Percentiles rank a stretch among this genome's conserved stretches.
phyloP scores from a whole-genome alignment of 257 asterid genomes.

The Gentiana straminea region DNA sequence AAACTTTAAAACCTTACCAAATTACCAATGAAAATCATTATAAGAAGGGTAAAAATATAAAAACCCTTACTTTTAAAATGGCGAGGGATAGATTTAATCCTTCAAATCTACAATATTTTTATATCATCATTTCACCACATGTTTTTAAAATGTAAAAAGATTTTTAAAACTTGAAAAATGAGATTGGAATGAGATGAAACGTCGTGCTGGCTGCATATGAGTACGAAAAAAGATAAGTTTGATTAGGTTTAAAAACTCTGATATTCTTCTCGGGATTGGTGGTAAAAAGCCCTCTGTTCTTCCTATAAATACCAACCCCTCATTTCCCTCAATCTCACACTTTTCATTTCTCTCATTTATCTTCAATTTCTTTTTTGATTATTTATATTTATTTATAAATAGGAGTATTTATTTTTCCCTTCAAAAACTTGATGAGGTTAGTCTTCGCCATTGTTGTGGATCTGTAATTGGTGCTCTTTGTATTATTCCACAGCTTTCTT shows the following conservation, averaged over 20 bases:
- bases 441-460: too few species aligned
- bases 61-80: too few species aligned
- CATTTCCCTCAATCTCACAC: constrained; percentile 27
- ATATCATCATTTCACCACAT: too few species aligned
- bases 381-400: too few species aligned
- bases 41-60: too few species aligned
- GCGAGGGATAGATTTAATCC: too few species aligned
- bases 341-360: constrained; percentile 3
- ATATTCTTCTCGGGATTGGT: constrained; percentile 98
- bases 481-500: constrained; percentile 98
- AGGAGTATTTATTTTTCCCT: too few species aligned
- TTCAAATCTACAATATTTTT: too few species aligned
- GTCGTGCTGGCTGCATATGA: constrained; percentile 21
- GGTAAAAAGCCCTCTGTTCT: constrained; percentile 36
- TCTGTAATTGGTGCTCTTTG: constrained; percentile 40
- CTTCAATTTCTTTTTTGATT: background rate
- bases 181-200: constrained; percentile 7
- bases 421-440: too few species aligned
- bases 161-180: background rate
- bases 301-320: constrained; percentile 52
- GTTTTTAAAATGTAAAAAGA: too few species aligned
- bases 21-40: too few species aligned
- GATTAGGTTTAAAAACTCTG: constrained; percentile 33
- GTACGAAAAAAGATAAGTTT: constrained; percentile 4
- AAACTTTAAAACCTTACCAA: too few species aligned